These are phyloP conservation scores for Nicotiana tomentosiformis DNA, from an alignment of 257 asterid genomes.

Conservation along the genomic window DNA sequence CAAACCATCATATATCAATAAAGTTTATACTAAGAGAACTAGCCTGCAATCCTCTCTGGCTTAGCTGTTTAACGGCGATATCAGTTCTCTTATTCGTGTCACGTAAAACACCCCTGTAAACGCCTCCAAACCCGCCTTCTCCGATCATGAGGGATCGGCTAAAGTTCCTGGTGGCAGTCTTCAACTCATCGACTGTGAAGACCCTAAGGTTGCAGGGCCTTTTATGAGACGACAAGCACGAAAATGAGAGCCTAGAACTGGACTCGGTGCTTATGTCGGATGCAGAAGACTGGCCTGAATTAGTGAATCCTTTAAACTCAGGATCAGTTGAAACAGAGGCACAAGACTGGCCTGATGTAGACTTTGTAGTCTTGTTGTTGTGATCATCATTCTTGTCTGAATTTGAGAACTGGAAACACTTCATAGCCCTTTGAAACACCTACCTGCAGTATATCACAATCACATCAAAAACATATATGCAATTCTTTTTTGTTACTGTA, in stretches of 20 bases:
- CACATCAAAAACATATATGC: neutral
- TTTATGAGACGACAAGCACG: conserved; percentile 47
- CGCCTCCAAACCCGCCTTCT: conserved; percentile 91
- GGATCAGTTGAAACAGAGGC: conserved; percentile 45
- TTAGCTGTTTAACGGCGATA: conserved; percentile 87
- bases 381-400: conserved; percentile 33
- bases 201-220: conserved; percentile 49
- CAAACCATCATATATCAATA: neutral
- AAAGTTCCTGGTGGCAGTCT: conserved; percentile 59
- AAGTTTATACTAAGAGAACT: neutral
- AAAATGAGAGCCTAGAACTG: conserved; percentile 43
- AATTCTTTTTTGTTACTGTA: neutral
- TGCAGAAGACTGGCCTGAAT: conserved; percentile 22
- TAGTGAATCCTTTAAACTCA: conserved; percentile 42
- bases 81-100: conserved; percentile 42
- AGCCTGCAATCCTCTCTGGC: conserved; percentile 92
- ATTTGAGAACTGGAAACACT: conserved; percentile 54
- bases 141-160: conserved; percentile 82
- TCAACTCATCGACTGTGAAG: conserved; percentile 59
- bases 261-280: conserved; percentile 68
- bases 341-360: conserved; percentile 37
- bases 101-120: conserved; percentile 47
- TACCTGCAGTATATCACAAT: neutral
- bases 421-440: conserved; percentile 29
- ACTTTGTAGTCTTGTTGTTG: conserved; percentile 39